Base-by-base conservation (phyloP, 495 filamentous ascomycete species). In the Xylaria longipes region DNA sequence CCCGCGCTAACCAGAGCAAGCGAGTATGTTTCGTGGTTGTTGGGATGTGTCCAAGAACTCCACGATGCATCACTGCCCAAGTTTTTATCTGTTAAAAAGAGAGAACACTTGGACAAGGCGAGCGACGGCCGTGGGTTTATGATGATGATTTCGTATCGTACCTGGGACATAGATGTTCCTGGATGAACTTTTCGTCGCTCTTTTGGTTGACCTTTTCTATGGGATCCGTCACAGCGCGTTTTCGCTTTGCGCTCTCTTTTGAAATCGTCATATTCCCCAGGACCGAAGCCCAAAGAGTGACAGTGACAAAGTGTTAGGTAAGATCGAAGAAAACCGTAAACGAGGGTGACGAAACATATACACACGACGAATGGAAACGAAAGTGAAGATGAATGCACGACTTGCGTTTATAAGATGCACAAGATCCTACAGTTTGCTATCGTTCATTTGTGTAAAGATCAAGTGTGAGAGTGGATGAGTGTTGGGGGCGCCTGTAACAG, bases 1-100 rank as follows among this genome's bases (percentile, higher is more conserved):
- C 75, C 64, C 3, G 90, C 76, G 0, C 83, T 78, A 54, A 84
- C 80, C 15, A 94, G 80, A 43, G 76, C 78, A 61, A 91, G 73
- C 22, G 71, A 64, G 78, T 86, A 86, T 15, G 68, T 69, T 9
- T 70, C 72, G 20, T 75, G 72, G 17, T 82, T 86, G 2, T 46
- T 75, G 5, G 82, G 83, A 72, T 86, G 82, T n/a, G 69, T 76
- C 84, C 84, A 86, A 54, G 80, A 76, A 4, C 74, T 68, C 85
- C 84, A 87, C 35, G 80, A 67, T 22, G 77, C 69, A n/a, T 75
- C 78, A 52, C 71, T 74, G 37, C 2, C 35, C 33, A 50, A 29
- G 27, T 65, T 37, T n/a, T 39, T 6, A 37, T 27, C 1, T 58
- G 41, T 57, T 33, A 35, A 64, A 57, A 57, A 3, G 12, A n/a